Evolutionary conservation across 116 monocot species (phyloP), one percentile per base, ranked within the genome.

Genomic region (Posidonia oceanica): DNA sequence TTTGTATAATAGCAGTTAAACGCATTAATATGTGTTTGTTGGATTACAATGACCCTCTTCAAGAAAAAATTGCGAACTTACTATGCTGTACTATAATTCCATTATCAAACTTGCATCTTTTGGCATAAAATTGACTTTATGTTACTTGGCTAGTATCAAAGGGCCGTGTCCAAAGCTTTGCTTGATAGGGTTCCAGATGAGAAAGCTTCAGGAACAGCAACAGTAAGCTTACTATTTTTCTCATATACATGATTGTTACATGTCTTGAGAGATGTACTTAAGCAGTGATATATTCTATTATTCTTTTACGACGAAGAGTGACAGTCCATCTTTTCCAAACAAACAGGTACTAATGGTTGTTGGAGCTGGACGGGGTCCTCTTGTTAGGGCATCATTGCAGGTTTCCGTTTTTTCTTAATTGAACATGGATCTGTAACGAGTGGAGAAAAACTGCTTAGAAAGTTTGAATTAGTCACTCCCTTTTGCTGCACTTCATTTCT

Each of bases 291-390:
- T 23, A 7, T 68, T 54, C 48, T 68, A 36, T 52, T 52, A 11
- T 52, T 5, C 8, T 64, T 39, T 64, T 18, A 17, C 11, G 22
- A 68, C 6, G 36, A 39, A 48, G 18, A 21, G 20, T 39, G 54
- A 22, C 39, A 4, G 8, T 1, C 36, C 18, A 12, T 59, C 8
- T 3, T 11, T 52, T 63, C 63, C 70, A 1, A 68, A 69, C 17
- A 58, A 70, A 76, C 70, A 97, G 97, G 97, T 97, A 36, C 66
- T 97, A 39, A 97, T 97, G 97, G 97, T 97, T 83, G 97, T 97
- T 55, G 97, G 97, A 81, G 97, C 97, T 23, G 97, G 97, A 83
- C 76, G 97, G 54, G 97, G 97, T 58, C 97, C 97, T 55, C 75
- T 97, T 62, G 92, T 97, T 14, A 86, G 92, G 65, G 97, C 92